Conservation (phyloP, 495 filamentous ascomycete species). For the Tetracladium marchalianum region DNA sequence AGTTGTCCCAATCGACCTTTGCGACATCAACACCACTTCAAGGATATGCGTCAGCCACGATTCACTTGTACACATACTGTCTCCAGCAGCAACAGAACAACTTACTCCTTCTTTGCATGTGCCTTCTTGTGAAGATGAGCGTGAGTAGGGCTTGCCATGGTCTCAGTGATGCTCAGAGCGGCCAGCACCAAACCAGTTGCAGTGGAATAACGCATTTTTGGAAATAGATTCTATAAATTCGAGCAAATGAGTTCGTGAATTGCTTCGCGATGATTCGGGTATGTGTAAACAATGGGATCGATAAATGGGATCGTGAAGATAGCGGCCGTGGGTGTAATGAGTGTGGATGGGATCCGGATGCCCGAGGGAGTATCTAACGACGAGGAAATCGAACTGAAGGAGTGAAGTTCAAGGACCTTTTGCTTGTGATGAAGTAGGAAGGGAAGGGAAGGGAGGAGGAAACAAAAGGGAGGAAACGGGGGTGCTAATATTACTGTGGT, state of each 20-base stretch:
- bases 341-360: slow-evolving; percentile 16
- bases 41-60: not conserved
- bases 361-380: slow-evolving; percentile 12
- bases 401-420: slow-evolving; percentile 10
- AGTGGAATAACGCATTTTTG: slow-evolving; percentile 16
- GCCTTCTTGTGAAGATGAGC: slow-evolving; percentile 11
- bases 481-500: slow-evolving; percentile 8
- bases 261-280: not conserved
- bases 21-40: slow-evolving; percentile 6
- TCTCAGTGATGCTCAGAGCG: slow-evolving; percentile 16
- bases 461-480: not conserved
- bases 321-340: slow-evolving; percentile 11
- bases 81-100: not conserved
- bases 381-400: slow-evolving; percentile 10
- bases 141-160: slow-evolving; percentile 19
- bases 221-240: not conserved
- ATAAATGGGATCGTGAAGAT: slow-evolving; percentile 5
- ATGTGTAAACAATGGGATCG: not conserved
- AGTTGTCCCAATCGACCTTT: slow-evolving; percentile 15
- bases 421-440: slow-evolving; percentile 1
- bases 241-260: not conserved
- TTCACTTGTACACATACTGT: not conserved
- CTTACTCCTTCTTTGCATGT: slow-evolving; percentile 20
- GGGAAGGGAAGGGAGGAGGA: slow-evolving; percentile 2
- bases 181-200: slow-evolving; percentile 14